These are phyloP conservation scores for Colletotrichum limetticola DNA, from an alignment of 2,329 filamentous ascomycete species.

Conservation along the genomic window DNA sequence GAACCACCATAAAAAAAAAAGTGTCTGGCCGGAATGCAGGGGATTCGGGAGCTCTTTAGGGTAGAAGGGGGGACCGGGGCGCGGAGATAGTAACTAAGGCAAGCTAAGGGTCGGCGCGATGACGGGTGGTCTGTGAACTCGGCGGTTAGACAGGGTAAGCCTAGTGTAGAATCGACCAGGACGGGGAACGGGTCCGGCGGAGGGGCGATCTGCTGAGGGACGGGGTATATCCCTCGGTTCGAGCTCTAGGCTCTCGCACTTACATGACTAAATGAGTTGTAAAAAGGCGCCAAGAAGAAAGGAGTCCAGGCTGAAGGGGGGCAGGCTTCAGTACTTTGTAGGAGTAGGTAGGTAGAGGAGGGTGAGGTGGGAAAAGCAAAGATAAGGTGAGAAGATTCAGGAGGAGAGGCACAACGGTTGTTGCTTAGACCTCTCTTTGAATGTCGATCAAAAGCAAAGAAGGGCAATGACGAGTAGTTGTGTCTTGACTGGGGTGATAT, in stretches of 20 bases:
- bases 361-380: not conserved
- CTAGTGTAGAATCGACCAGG: slow-evolving; percentile 11
- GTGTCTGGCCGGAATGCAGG: slow-evolving; percentile 18
- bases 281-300: slow-evolving; percentile 19
- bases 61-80: not conserved
- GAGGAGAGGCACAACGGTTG: not conserved
- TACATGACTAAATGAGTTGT: slow-evolving; percentile 18
- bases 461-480: not conserved
- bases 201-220: slow-evolving; percentile 15
- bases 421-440: not conserved
- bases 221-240: slow-evolving; percentile 18
- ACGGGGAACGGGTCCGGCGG: slow-evolving; percentile 22
- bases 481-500: not conserved
- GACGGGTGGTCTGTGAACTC: slow-evolving; percentile 28
- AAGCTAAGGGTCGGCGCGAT: slow-evolving; percentile 27
- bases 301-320: not conserved
- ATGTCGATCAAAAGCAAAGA: not conserved
- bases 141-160: slow-evolving; percentile 32
- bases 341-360: not conserved
- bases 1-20: not conserved
- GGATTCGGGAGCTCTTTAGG: slow-evolving; percentile 10
- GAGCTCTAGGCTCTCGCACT: slow-evolving; percentile 13
- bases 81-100: not conserved
- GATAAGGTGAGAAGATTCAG: not conserved
- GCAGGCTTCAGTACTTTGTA: not conserved